phyloP scores from a whole-genome alignment of 164 flowering plant genomes.

The Santalum album region DNA sequence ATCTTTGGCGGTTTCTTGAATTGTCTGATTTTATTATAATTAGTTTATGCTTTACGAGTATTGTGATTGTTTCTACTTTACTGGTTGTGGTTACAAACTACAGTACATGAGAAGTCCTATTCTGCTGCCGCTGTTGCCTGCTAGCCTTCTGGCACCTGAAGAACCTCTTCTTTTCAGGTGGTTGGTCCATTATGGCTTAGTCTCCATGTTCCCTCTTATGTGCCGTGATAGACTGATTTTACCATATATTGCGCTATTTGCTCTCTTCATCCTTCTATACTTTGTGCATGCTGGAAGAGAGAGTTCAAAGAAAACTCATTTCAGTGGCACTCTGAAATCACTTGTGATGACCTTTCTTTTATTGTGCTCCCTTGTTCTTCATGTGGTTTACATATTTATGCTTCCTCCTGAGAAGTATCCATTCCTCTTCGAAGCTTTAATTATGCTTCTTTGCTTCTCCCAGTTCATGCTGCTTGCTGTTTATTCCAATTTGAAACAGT shows the following conservation, averaged over 20 bases:
- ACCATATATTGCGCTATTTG: slow-evolving; percentile 48
- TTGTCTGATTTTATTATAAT: too few relatives aligned
- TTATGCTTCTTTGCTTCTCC: slow-evolving; percentile 72
- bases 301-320: slow-evolving; percentile 5
- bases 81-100: slow-evolving; percentile 3
- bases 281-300: slow-evolving; percentile 30
- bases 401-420: slow-evolving; percentile 70
- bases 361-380: slow-evolving; percentile 47
- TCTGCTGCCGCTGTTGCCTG: slow-evolving; percentile 84
- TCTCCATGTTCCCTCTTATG: slow-evolving; percentile 89
- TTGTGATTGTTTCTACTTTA: not conserved
- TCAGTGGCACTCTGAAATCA: slow-evolving; percentile 9
- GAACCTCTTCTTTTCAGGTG: slow-evolving; percentile 51
- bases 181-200: slow-evolving; percentile 53
- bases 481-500: slow-evolving; percentile 57
- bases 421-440: slow-evolving; percentile 76
- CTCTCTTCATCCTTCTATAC: slow-evolving; percentile 47
- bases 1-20: not conserved
- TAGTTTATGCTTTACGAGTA: too few relatives aligned
- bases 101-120: slow-evolving; percentile 98
- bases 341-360: slow-evolving; percentile 16
- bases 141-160: slow-evolving; percentile 69
- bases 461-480: slow-evolving; percentile 43
- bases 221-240: slow-evolving; percentile 64
- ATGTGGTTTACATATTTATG: slow-evolving; percentile 45